Conservation (phyloP, 1,284 basidiomycete genomes). For the Ceratobasidium sp. region DNA sequence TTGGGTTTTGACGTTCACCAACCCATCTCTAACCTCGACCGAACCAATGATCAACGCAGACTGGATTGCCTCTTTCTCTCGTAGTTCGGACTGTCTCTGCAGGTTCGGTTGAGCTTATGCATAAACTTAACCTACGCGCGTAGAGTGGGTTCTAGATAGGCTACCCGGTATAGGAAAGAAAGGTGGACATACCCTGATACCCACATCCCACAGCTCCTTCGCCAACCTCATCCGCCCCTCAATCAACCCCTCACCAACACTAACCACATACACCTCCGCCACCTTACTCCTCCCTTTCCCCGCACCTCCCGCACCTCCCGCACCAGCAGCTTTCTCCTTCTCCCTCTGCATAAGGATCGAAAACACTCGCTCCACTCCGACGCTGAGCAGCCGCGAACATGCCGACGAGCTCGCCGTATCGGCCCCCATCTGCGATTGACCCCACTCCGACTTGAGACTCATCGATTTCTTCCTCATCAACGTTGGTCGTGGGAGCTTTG, state of each 20-base stretch:
- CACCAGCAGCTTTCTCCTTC: conserved; percentile 70
- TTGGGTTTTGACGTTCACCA: conserved; percentile 96
- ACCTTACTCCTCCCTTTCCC: conserved; percentile 86
- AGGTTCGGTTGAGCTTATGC: conserved; percentile 93
- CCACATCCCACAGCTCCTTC: conserved; percentile 85
- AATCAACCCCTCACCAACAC: conserved; percentile 90
- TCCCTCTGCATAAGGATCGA: conserved; percentile 91
- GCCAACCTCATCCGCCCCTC: conserved; percentile 89
- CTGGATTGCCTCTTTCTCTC: conserved; percentile 90
- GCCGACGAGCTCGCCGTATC: conserved; percentile 98
- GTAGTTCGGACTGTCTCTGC: conserved; percentile 86
- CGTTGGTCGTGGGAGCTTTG: conserved; percentile 58
- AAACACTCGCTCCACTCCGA: conserved; percentile 97
- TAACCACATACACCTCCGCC: conserved; percentile 95
- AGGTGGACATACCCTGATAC: conserved; percentile 95
- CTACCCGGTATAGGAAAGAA: background rate
- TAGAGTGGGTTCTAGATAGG: conserved; percentile 41
- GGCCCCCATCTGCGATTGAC: conserved; percentile 96
- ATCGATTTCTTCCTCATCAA: conserved; percentile 89
- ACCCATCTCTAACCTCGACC: conserved; percentile 85
- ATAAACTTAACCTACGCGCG: conserved; percentile 86
- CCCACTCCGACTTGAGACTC: conserved; percentile 95
- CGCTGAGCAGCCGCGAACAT: too few species aligned
- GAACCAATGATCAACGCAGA: conserved; percentile 92
- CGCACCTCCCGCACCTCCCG: conserved; percentile 47